Percentiles rank a stretch among this genome's conserved stretches.
Evolutionary conservation across 2,329 filamentous ascomycete genomes (phyloP).

Genomic region (Pseudogymnoascus sp.): DNA sequence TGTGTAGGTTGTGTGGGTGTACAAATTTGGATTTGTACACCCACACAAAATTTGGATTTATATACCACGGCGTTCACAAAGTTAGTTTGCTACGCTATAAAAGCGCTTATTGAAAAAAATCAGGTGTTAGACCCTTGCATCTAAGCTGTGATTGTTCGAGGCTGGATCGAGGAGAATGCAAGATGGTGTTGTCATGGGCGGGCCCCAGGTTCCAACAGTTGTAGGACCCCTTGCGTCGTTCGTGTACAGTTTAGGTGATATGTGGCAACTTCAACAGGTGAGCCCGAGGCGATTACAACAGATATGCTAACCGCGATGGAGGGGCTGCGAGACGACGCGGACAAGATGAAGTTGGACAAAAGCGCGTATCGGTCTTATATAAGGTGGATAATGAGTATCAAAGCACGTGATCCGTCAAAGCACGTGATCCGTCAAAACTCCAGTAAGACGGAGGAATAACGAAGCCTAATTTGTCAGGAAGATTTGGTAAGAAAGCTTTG

Average conservation of each 20-base stretch:
- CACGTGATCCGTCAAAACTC: not conserved
- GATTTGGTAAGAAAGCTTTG: not conserved
- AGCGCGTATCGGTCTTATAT: no score
- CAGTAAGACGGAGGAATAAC: not conserved
- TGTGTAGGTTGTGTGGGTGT: not conserved
- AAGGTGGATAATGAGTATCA: not conserved
- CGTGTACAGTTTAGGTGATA: not conserved
- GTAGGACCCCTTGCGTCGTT: not conserved
- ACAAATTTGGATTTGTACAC: not conserved
- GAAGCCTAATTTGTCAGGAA: slow-evolving; percentile 5
- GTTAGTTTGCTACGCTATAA: not conserved
- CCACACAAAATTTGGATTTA: not conserved
- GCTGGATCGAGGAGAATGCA: not conserved
- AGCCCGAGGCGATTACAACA: not conserved
- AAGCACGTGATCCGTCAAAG: not conserved
- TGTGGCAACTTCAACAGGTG: not conserved
- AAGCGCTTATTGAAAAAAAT: not conserved
- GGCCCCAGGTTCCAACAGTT: not conserved
- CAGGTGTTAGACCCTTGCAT: not conserved
- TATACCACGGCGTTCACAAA: not conserved
- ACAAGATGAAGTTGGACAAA: not conserved
- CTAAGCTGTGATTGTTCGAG: not conserved
- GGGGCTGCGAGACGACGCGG: not conserved
- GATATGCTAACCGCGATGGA: not conserved
- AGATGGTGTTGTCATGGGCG: not conserved